Percentiles rank a stretch among this genome's conserved stretches.
These are phyloP conservation scores for Eucalyptus grandis DNA, from an alignment of 345 rosid genomes.

Conservation along the genomic window DNA sequence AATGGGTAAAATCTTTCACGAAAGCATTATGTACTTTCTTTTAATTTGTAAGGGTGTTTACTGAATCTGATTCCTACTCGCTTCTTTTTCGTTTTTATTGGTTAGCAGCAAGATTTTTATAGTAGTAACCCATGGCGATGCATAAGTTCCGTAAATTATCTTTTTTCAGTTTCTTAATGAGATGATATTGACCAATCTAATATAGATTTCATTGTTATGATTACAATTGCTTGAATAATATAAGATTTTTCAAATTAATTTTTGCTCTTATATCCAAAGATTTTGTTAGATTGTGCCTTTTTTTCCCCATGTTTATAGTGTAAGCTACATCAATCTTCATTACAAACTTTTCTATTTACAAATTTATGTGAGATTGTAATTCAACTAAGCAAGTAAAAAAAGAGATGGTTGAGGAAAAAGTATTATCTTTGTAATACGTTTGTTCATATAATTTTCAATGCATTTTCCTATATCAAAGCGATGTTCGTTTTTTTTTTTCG, in stretches of 20 bases:
- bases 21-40: neutral
- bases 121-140: neutral
- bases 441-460: too few species aligned
- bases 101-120: neutral
- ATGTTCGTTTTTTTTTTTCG: too few species aligned
- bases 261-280: neutral
- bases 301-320: neutral
- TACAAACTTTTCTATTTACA: neutral
- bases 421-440: too few species aligned
- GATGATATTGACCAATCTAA: neutral
- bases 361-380: too few species aligned
- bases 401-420: too few species aligned
- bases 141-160: neutral
- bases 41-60: too few species aligned
- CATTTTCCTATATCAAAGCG: too few species aligned
- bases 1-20: neutral
- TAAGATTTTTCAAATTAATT: neutral
- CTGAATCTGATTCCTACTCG: neutral
- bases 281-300: neutral
- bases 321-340: neutral
- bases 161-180: accelerated
- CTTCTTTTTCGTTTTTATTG: neutral
- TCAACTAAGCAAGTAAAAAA: too few species aligned
- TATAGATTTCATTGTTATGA: too few species aligned
- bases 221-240: neutral